Evolutionary conservation across 805 yeast genomes (phyloP).

Genomic region (Candida awuae): DNA sequence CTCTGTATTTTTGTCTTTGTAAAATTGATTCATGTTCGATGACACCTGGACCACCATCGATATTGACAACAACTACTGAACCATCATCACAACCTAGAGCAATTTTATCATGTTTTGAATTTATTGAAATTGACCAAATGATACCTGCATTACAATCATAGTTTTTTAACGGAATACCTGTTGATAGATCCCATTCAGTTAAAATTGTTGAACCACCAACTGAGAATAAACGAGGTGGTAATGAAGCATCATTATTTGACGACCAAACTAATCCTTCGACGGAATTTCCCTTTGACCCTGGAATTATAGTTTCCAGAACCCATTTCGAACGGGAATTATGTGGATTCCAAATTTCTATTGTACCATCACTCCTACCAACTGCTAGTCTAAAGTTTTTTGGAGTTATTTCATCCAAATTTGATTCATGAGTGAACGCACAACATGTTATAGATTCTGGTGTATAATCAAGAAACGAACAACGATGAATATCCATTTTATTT

Average conservation of each 20-base stretch:
- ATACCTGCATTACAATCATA: constrained; percentile 90
- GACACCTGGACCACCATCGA: constrained; percentile 80
- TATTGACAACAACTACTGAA: constrained; percentile 70
- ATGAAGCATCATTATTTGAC: constrained; percentile 32
- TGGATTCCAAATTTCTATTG: constrained; percentile 94
- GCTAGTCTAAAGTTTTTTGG: constrained; percentile 67
- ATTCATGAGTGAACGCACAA: constrained; percentile 62
- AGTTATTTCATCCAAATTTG: constrained; percentile 35
- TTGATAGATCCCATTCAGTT: constrained; percentile 84
- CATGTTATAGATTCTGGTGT: constrained; percentile 81
- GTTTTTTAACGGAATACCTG: constrained; percentile 65
- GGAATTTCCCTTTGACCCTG: constrained; percentile 76
- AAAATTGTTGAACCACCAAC: constrained; percentile 89
- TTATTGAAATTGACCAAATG: constrained; percentile 79
- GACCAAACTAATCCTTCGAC: constrained; percentile 89
- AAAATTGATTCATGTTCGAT: constrained; percentile 69
- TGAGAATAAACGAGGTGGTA: constrained; percentile 65
- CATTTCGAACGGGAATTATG: constrained; percentile 47
- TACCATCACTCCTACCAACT: constrained; percentile 89
- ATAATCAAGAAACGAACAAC: constrained; percentile 87
- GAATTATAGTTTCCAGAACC: constrained; percentile 66
- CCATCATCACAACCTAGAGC: constrained; percentile 97
- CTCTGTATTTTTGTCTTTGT: constrained; percentile 78
- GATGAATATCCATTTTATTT: constrained; percentile 69
- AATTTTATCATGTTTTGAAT: constrained; percentile 50